Evolutionary conservation across 2,329 filamentous ascomycete genomes (phyloP).

Genomic region (Colletotrichum paranaense): DNA sequence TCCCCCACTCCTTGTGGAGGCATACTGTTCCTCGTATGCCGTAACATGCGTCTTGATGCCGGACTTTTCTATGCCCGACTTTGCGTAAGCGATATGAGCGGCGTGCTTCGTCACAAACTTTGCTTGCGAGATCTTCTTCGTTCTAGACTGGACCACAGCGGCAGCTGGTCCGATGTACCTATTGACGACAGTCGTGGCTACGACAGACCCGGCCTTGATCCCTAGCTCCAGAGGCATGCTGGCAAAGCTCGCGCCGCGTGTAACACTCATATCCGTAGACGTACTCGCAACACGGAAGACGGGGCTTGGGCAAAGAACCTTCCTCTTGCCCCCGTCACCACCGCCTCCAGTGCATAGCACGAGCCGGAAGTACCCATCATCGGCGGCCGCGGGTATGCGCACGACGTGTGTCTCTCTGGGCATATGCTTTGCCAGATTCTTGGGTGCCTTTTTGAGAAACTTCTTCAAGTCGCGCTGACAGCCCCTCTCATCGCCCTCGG

Average conservation of each 20-base stretch:
- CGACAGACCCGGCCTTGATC: constrained; percentile 64
- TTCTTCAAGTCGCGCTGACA: constrained; percentile 76
- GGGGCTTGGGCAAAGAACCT: constrained; percentile 72
- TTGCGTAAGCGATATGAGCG: background rate
- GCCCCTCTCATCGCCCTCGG: constrained; percentile 68
- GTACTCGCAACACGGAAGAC: constrained; percentile 77
- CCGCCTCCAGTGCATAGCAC: constrained; percentile 66
- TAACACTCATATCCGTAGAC: constrained; percentile 67
- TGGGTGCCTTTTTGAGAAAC: constrained; percentile 68
- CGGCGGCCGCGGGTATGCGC: constrained; percentile 70
- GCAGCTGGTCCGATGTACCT: constrained; percentile 51
- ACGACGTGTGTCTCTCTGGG: constrained; percentile 73
- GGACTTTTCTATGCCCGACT: constrained; percentile 37
- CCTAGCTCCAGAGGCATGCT: constrained; percentile 76
- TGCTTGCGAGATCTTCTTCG: constrained; percentile 46
- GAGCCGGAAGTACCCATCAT: constrained; percentile 76
- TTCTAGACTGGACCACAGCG: constrained; percentile 52
- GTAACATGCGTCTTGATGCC: constrained; percentile 46
- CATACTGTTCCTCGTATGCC: constrained; percentile 50
- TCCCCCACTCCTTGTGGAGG: constrained; percentile 44
- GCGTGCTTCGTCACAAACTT: constrained; percentile 15
- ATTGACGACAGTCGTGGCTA: constrained; percentile 57
- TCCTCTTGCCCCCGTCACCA: constrained; percentile 54
- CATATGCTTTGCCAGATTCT: constrained; percentile 57
- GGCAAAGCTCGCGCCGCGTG: constrained; percentile 72